These are phyloP conservation scores for Antarctomyces pellizariae DNA, from an alignment of 495 filamentous ascomycete genomes.

Conservation along the genomic window DNA sequence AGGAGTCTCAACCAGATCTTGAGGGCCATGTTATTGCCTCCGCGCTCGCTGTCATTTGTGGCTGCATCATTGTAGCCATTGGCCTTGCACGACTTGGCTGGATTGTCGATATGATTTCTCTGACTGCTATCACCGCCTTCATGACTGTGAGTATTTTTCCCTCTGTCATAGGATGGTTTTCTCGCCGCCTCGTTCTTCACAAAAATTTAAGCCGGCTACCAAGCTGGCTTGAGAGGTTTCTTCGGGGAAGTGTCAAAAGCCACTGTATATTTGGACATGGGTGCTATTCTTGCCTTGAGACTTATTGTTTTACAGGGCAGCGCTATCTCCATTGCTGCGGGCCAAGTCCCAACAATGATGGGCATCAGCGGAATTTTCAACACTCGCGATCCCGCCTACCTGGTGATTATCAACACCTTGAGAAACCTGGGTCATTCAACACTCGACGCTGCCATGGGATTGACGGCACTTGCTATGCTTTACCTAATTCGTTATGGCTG, in stretches of 20 bases:
- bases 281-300: too few relatives aligned
- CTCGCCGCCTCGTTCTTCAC: too few relatives aligned
- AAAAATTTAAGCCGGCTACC: too few relatives aligned
- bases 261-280: too few relatives aligned
- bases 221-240: too few relatives aligned
- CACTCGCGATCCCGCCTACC: conserved; percentile 58
- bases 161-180: too few relatives aligned
- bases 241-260: too few relatives aligned
- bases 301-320: too few relatives aligned
- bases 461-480: conserved; percentile 61
- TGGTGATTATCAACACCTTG: conserved; percentile 68
- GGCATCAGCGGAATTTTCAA: conserved; percentile 41
- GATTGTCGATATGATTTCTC: conserved; percentile 88
- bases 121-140: conserved; percentile 81
- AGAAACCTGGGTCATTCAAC: conserved; percentile 43
- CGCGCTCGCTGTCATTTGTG: conserved; percentile 55
- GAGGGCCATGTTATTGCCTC: conserved; percentile 44
- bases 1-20: conserved; percentile 31
- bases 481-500: conserved; percentile 58
- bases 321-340: conserved; percentile 69
- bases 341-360: conserved; percentile 73
- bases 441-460: conserved; percentile 71
- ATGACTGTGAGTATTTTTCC: too few relatives aligned
- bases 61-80: conserved; percentile 59
- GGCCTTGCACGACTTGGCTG: conserved; percentile 65